A percentile compares a stretch with the other conserved stretches of the same genome.
These are phyloP conservation scores for Beauveria sp. DNA, from an alignment of 2,329 filamentous ascomycete genomes.

Conservation along the genomic window DNA sequence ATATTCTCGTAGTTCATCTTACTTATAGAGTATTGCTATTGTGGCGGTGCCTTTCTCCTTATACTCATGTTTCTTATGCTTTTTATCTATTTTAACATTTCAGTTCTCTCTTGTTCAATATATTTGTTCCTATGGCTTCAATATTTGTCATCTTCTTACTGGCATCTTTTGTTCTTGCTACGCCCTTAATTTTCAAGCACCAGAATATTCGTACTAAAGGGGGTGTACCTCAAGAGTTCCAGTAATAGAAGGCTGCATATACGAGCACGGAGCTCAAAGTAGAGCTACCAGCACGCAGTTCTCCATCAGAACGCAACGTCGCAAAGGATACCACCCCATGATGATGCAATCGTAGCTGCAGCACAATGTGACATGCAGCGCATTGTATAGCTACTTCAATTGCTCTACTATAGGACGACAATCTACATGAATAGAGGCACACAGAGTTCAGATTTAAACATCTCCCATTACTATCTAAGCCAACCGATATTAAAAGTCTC, in stretches of 20 bases:
- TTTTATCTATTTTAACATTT: too few species aligned
- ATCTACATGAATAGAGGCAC: too few species aligned
- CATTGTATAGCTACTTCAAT: neutral
- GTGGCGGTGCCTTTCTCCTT: too few species aligned
- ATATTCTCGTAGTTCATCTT: too few species aligned
- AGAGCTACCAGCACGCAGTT: neutral
- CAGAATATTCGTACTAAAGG: neutral
- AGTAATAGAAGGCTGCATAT: neutral
- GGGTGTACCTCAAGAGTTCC: neutral
- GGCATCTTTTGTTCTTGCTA: too few species aligned
- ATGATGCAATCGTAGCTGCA: neutral
- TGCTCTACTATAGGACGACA: too few species aligned
- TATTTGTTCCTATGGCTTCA: too few species aligned
- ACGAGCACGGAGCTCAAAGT: neutral
- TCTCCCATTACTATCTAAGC: constrained; percentile 10
- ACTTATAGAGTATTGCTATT: too few species aligned
- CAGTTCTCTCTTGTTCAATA: too few species aligned
- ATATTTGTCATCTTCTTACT: too few species aligned
- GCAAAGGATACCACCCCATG: neutral
- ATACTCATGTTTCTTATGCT: too few species aligned
- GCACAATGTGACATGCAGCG: neutral
- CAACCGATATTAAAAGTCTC: constrained; percentile 8
- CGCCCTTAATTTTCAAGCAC: neutral
- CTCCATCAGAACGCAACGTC: neutral
- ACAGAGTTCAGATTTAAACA: neutral